A percentile compares a stretch with the other conserved stretches of the same genome.
Evolutionary conservation across 2,329 filamentous ascomycete species (phyloP).

Genomic region (Beauveria asiatica): DNA sequence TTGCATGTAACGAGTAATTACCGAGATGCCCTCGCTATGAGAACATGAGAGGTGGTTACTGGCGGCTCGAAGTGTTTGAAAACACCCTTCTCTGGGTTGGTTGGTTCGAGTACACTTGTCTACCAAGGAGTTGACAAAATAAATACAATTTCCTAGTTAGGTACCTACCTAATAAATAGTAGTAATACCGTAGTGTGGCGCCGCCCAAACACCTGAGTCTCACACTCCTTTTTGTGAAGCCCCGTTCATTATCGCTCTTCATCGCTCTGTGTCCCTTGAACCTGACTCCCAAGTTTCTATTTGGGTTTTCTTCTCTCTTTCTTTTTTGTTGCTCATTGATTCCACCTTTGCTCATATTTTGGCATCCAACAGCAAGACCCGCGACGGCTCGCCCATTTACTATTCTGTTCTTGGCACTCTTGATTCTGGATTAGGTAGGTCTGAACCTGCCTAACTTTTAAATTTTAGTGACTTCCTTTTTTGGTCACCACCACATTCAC

Average conservation of each 20-base stretch:
- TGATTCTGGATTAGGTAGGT: background rate
- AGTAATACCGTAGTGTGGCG: background rate
- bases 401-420: background rate
- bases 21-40: no score
- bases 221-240: conserved; percentile 1
- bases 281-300: no score
- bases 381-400: background rate
- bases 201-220: conserved; percentile 8
- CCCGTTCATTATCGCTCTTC: background rate
- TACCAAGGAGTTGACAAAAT: no score
- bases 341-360: background rate
- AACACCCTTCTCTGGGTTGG: no score
- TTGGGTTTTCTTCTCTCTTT: background rate
- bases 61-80: no score
- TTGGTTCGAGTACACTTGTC: no score
- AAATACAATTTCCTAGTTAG: background rate
- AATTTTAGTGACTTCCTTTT: background rate
- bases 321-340: background rate
- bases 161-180: background rate
- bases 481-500: background rate
- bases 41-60: no score
- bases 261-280: background rate
- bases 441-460: background rate
- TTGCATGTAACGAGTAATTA: no score
- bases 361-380: background rate